These are phyloP conservation scores for Solanum medicagineum DNA, from an alignment of 257 asterid species.

Conservation along the genomic window DNA sequence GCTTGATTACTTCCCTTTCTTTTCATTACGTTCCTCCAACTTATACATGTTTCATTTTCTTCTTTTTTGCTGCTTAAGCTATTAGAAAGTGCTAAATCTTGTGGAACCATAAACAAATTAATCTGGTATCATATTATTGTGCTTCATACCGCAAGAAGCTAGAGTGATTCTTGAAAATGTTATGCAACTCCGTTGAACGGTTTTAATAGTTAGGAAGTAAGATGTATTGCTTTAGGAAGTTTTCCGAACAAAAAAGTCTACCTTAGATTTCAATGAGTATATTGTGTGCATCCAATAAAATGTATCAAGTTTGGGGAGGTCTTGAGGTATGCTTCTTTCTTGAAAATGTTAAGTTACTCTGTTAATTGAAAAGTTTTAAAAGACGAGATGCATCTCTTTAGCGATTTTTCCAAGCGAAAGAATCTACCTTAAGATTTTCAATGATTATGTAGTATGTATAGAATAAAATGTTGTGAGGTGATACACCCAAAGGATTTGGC, in stretches of 20 bases:
- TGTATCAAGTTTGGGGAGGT: neutral
- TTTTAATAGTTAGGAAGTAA: neutral
- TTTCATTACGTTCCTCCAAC: neutral
- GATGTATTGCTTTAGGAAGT: neutral
- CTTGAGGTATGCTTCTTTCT: neutral
- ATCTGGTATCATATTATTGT: neutral
- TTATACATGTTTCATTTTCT: neutral
- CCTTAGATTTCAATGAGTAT: neutral
- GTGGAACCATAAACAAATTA: neutral
- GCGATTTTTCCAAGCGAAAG: too few species aligned
- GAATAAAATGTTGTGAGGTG: too few species aligned
- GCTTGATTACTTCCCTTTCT: neutral
- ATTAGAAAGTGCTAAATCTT: neutral
- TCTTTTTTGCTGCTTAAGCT: too few species aligned
- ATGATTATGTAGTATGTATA: too few species aligned
- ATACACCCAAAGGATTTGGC: too few species aligned
- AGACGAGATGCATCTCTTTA: too few species aligned
- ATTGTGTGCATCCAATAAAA: neutral
- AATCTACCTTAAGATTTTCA: too few species aligned
- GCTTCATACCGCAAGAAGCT: neutral
- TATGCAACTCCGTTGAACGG: neutral
- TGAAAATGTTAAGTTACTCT: neutral
- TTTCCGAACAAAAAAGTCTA: neutral
- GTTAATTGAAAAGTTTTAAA: too few species aligned
- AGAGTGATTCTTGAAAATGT: neutral